phyloP scores from a whole-genome alignment of 176 grass and related monocot genomes.

The Zoysia japonica region DNA sequence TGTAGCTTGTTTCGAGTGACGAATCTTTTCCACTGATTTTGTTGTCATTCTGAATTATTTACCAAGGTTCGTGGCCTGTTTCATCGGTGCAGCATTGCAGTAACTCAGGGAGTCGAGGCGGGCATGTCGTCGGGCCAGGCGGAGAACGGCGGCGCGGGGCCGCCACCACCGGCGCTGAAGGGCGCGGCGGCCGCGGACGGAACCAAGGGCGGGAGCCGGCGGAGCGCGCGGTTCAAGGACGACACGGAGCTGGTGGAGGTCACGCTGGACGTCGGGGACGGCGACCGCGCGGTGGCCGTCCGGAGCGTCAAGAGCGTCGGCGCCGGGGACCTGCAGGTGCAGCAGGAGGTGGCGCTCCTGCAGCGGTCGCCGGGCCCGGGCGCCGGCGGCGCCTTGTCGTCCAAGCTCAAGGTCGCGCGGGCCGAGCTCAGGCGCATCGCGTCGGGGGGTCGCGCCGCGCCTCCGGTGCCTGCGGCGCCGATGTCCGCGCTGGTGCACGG shows the following conservation, averaged over 20 bases:
- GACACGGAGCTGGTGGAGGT: slow-evolving; percentile 82
- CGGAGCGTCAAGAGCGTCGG: slow-evolving; percentile 36
- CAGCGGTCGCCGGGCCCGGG: background rate
- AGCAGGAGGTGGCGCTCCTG: slow-evolving; percentile 46
- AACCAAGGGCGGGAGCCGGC: slow-evolving; percentile 47
- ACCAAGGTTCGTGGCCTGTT: background rate
- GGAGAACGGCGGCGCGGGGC: slow-evolving; percentile 32
- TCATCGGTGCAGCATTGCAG: background rate
- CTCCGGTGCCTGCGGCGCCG: background rate
- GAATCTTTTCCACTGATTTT: background rate
- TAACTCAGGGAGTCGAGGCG: background rate
- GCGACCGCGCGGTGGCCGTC: slow-evolving; percentile 46
- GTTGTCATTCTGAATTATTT: background rate
- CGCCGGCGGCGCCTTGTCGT: slow-evolving; percentile 47
- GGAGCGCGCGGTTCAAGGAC: slow-evolving; percentile 71
- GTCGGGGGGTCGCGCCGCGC: slow-evolving; percentile 33
- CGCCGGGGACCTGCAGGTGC: slow-evolving; percentile 33
- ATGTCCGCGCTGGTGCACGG: background rate
- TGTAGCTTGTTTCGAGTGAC: too few species aligned
- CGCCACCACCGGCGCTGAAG: background rate
- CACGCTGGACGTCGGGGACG: slow-evolving; percentile 59
- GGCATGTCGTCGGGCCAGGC: slow-evolving; percentile 36
- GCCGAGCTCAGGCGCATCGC: slow-evolving; percentile 56
- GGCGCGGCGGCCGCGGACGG: slow-evolving; percentile 19
- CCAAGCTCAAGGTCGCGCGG: slow-evolving; percentile 56